Evolutionary conservation across 2,329 filamentous ascomycete genomes (phyloP), one percentile per base, ranked within the genome.

Genomic region (Cladobotryum mycophilum): DNA sequence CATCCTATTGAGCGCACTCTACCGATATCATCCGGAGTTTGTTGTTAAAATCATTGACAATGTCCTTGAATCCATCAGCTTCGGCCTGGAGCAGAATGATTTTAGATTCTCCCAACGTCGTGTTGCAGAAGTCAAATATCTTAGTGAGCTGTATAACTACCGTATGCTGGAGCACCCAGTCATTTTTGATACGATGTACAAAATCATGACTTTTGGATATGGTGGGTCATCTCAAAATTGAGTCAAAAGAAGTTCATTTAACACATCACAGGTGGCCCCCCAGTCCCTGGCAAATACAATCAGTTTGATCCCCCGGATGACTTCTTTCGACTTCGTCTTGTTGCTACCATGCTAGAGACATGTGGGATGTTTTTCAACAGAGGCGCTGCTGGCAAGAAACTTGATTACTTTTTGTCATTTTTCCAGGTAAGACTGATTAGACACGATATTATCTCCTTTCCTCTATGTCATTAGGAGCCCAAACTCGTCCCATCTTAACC

Each of bases 121-220:
- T 18, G 85, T 99, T 55, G 89, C 95, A 3, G 92, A 97, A 67
- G 89, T 96, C 62, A 97, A 96, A 66, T 99, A 96, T 65, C 76
- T 99, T 5, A 91, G 89, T 18, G 93, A 99, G 69, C 80, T 99
- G 9, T 99, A 99, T 73, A 96, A 96, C 62, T 99, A 97, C 66
- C 88, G 93, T 51, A 89, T 99, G 81, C 80, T 99, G 36, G 93
- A 99, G 67, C 93, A 95, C 41, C 88, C 89, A 0, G 87, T 97
- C 20, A 86, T 99, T 47, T 99, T 99, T 61, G 93, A 99, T 63
- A 89, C 86, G 1, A 79, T 99, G 69, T 99, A 96, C 74, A 90
- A 89, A 63, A 87, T 99, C 59, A 79, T 96, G 65, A 95, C 89
- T 7, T 96, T 95, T 65, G 93, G 92, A 22, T 89, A 97, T 67